Evolutionary conservation across 2,329 filamentous ascomycete genomes (phyloP).

Genomic region (Aspergillus costaricaensis): DNA sequence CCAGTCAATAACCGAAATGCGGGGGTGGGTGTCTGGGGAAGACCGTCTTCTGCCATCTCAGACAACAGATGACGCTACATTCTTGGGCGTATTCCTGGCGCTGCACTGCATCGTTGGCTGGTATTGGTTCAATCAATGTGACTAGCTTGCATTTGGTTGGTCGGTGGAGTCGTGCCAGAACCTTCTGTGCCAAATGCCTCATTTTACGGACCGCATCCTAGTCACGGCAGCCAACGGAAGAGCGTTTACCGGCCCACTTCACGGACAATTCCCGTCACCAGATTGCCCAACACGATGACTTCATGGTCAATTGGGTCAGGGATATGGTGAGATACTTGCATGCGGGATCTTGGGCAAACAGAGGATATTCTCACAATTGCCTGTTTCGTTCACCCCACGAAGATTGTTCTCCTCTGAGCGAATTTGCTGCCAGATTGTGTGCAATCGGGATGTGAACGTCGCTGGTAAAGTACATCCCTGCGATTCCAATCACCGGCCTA

Average conservation of each 20-base stretch:
- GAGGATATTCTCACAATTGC: neutral
- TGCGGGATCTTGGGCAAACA: neutral
- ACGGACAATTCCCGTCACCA: neutral
- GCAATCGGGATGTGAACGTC: too few relatives aligned
- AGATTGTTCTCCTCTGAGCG: too few relatives aligned
- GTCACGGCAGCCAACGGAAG: neutral
- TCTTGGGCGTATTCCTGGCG: neutral
- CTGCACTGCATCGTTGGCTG: neutral
- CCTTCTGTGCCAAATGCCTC: neutral
- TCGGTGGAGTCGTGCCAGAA: neutral
- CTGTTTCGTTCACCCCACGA: neutral
- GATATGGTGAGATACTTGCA: neutral
- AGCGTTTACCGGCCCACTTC: neutral
- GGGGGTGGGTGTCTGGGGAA: slow-evolving; percentile 8
- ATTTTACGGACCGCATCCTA: neutral
- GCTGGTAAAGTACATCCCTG: too few relatives aligned
- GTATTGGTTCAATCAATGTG: neutral
- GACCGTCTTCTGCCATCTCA: neutral
- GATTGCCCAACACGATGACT: neutral
- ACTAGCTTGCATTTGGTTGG: neutral
- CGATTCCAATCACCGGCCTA: neutral
- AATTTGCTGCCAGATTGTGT: too few relatives aligned
- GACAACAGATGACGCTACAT: neutral
- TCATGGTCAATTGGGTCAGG: neutral
- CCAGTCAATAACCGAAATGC: slow-evolving; percentile 17